Evolutionary conservation across 1,139 yeast genomes (phyloP).

Genomic region (Magnusiomyces clavatus): DNA sequence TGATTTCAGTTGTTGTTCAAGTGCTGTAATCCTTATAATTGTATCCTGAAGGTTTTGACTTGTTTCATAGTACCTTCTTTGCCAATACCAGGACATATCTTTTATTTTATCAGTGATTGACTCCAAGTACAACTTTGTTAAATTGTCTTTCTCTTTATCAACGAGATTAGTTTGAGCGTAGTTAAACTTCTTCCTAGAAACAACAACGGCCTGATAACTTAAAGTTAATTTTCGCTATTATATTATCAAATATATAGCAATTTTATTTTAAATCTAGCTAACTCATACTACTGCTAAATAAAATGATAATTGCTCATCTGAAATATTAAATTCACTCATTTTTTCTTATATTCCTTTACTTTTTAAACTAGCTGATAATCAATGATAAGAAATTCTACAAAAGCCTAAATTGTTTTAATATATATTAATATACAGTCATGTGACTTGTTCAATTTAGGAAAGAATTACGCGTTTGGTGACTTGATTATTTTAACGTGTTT

Average conservation of each 20-base stretch:
- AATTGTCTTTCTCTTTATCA: background rate
- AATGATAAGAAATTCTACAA: background rate
- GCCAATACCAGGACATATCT: conserved; percentile 1
- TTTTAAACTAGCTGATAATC: background rate
- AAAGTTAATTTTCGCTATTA: no score
- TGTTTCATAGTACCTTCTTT: background rate
- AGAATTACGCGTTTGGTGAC: background rate
- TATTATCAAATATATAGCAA: background rate
- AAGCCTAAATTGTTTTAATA: background rate
- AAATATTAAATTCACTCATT: background rate
- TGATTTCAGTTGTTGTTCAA: background rate
- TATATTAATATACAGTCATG: background rate
- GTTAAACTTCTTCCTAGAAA: background rate
- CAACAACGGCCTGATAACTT: background rate
- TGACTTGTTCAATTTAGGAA: background rate
- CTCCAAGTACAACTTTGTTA: background rate
- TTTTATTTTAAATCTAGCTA: background rate
- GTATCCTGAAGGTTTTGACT: background rate
- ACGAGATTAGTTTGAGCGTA: background rate
- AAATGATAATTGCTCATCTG: background rate
- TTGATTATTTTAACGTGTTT: background rate
- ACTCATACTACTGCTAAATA: background rate
- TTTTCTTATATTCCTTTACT: background rate
- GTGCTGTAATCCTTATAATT: background rate
- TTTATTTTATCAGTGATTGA: background rate